phyloP scores from a whole-genome alignment of 140 eudicot species.

The Anethum foeniculum region DNA sequence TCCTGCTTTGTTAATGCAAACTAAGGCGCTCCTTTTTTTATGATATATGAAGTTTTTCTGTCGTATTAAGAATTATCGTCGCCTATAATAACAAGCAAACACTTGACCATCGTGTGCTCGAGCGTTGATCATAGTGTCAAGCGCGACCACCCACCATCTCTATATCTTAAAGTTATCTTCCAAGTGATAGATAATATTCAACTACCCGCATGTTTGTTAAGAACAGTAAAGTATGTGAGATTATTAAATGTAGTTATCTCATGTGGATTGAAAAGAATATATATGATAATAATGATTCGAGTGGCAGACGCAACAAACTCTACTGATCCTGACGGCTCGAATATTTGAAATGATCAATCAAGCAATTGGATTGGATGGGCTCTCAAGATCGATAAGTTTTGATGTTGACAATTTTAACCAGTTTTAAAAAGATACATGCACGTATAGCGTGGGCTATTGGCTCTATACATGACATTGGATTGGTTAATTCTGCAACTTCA shows the following conservation, averaged over 20 bases:
- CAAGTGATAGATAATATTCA: background rate
- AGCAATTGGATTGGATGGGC: background rate
- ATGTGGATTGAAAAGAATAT: background rate
- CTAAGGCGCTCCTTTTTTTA: background rate
- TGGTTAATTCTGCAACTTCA: background rate
- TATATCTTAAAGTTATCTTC: background rate
- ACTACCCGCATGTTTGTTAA: background rate
- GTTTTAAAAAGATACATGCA: background rate
- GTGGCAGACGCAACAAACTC: constrained; percentile 2
- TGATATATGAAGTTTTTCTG: background rate
- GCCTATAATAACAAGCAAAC: background rate
- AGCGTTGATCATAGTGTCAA: background rate
- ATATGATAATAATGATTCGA: background rate
- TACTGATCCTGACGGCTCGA: background rate
- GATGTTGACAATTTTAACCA: background rate
- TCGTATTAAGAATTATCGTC: background rate
- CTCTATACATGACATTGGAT: background rate
- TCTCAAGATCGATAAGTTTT: background rate
- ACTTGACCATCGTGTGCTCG: background rate
- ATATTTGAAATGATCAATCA: background rate
- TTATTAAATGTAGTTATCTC: background rate
- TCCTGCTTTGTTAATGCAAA: background rate
- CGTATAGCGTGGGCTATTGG: background rate
- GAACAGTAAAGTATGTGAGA: background rate
- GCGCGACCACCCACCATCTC: background rate